Conservation (phyloP, 768 basidiomycete genomes). For the Tylopilus sp. region DNA sequence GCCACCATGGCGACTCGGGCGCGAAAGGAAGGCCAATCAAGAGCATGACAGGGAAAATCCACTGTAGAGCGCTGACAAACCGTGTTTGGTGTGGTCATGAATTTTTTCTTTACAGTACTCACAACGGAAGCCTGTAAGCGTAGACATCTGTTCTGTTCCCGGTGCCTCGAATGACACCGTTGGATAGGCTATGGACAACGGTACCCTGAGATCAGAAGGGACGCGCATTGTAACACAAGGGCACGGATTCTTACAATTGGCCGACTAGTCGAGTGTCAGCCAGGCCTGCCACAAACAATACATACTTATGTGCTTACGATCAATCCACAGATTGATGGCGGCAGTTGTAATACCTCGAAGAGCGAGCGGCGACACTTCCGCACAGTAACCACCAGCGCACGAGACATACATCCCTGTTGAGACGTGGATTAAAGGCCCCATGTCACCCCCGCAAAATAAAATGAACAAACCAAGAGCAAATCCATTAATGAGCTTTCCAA, state of each 20-base stretch:
- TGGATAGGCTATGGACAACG: conserved; percentile 16
- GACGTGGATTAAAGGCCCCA: not conserved
- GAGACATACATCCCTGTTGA: conserved; percentile 24
- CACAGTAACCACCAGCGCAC: conserved; percentile 23
- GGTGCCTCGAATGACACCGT: conserved; percentile 23
- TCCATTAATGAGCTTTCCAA: conserved; percentile 25
- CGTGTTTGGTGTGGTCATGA: not conserved
- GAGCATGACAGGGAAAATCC: conserved; percentile 32
- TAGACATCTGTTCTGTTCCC: conserved; percentile 20
- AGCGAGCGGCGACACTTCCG: conserved; percentile 29
- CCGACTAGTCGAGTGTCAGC: conserved; percentile 14
- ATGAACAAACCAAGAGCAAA: conserved; percentile 20
- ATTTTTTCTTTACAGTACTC: not conserved
- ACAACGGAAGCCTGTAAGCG: conserved; percentile 28
- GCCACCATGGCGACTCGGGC: conserved; percentile 34
- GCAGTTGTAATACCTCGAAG: conserved; percentile 25
- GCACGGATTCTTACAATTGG: conserved; percentile 15
- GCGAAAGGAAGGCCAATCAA: conserved; percentile 30
- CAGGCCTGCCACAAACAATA: not conserved
- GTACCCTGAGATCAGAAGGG: not conserved
- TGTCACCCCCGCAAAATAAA: not conserved
- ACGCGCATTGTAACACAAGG: not conserved
- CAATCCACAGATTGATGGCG: conserved; percentile 25
- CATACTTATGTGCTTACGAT: conserved; percentile 9
- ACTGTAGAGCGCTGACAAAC: conserved; percentile 26